phyloP scores from a whole-genome alignment of 2,329 filamentous ascomycete species.

The Blastomyces gilchristii region DNA sequence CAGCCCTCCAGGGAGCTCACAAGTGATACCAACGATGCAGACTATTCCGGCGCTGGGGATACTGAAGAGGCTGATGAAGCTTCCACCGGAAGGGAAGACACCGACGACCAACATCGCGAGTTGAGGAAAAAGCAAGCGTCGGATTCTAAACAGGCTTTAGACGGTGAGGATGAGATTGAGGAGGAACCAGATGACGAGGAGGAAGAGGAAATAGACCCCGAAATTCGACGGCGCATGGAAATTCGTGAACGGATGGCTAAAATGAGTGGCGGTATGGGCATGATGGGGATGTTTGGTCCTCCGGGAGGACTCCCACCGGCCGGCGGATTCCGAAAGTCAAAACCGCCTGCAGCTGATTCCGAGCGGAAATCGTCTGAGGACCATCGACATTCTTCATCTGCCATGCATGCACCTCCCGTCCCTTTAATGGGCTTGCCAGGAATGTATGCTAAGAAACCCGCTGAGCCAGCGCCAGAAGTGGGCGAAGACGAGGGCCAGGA shows the following conservation, averaged over 20 bases:
- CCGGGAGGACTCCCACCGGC: conserved; percentile 44
- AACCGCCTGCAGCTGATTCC: conserved; percentile 28
- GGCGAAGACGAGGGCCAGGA: conserved; percentile 47
- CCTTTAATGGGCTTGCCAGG: conserved; percentile 53
- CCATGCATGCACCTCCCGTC: conserved; percentile 33
- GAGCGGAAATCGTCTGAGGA: conserved; percentile 25
- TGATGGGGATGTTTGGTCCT: conserved; percentile 81
- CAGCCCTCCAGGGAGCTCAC: conserved; percentile 42
- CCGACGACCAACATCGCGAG: conserved; percentile 45
- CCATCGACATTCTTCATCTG: conserved; percentile 22
- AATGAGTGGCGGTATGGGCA: conserved; percentile 95
- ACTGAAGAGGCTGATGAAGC: conserved; percentile 52
- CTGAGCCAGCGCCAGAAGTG: conserved; percentile 38
- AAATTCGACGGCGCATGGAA: conserved; percentile 74
- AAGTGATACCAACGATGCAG: conserved; percentile 56
- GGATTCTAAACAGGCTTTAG: conserved; percentile 24
- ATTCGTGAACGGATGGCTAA: conserved; percentile 93
- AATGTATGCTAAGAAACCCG: conserved; percentile 48
- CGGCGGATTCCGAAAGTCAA: conserved; percentile 34
- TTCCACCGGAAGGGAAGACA: conserved; percentile 63
- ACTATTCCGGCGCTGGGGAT: conserved; percentile 54
- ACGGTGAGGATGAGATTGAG: conserved; percentile 40
- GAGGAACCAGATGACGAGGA: conserved; percentile 40
- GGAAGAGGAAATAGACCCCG: conserved; percentile 67
- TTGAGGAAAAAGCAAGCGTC: conserved; percentile 8